Evolutionary conservation across 208 protist species (phyloP).

Genomic region (Leishmania mexicana): DNA sequence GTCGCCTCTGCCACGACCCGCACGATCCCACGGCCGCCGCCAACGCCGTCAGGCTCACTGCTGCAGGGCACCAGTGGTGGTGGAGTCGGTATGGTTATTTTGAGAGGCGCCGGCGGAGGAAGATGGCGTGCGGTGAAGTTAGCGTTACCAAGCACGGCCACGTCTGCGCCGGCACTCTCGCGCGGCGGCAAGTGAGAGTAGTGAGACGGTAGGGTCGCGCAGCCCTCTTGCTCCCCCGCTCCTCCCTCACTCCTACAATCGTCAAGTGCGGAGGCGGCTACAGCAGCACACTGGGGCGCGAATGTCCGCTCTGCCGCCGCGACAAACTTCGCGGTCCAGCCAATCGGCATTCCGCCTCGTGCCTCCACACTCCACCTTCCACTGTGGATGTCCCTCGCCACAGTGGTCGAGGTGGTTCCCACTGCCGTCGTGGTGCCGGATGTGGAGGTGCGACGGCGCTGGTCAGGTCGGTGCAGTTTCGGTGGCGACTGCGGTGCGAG

Average conservation of each 20-base stretch:
- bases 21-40: not conserved
- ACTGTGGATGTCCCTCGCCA: constrained; percentile 20
- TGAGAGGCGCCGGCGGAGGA: not conserved
- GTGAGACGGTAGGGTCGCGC: not conserved
- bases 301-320: constrained; percentile 17
- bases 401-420: constrained; percentile 10
- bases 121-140: not conserved
- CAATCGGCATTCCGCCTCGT: constrained; percentile 15
- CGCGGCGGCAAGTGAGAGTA: not conserved
- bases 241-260: not conserved
- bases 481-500: constrained; percentile 9
- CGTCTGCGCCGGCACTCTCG: not conserved
- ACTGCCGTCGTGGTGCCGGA: constrained; percentile 11
- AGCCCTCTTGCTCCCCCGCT: not conserved
- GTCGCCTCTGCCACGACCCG: not conserved
- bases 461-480: not conserved
- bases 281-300: not conserved
- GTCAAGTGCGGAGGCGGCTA: not conserved
- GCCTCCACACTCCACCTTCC: constrained; percentile 25
- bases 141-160: not conserved
- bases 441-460: not conserved
- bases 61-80: not conserved
- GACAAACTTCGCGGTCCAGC: constrained; percentile 26
- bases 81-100: not conserved
- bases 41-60: not conserved